These are phyloP conservation scores for Amanita subjunquillea DNA, from an alignment of 768 basidiomycete genomes.

Conservation along the genomic window DNA sequence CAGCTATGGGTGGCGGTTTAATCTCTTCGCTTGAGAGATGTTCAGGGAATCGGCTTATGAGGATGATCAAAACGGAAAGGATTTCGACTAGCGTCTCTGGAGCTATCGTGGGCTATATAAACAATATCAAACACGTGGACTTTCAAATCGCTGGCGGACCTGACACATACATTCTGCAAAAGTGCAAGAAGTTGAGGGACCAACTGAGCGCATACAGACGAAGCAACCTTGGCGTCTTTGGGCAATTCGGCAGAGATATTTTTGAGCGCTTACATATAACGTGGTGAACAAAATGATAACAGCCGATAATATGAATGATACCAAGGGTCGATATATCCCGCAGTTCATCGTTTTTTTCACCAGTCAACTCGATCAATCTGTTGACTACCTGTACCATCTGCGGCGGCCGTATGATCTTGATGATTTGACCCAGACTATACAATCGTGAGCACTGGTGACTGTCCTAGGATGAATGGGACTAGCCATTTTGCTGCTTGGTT, in stretches of 20 bases:
- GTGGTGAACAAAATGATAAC: not conserved
- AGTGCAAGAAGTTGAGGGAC: slow-evolving; percentile 77
- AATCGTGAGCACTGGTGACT: slow-evolving; percentile 3
- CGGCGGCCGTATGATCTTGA: slow-evolving; percentile 76
- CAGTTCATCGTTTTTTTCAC: slow-evolving; percentile 83
- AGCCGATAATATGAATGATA: slow-evolving; percentile 17
- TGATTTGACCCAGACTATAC: slow-evolving; percentile 74
- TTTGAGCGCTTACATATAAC: slow-evolving; percentile 59
- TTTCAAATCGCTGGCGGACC: not conserved
- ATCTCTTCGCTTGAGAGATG: slow-evolving; percentile 47
- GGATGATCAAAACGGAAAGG: slow-evolving; percentile 77
- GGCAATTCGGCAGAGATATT: slow-evolving; percentile 90
- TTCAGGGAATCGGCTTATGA: slow-evolving; percentile 75
- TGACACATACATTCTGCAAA: slow-evolving; percentile 52
- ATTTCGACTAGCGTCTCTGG: slow-evolving; percentile 80
- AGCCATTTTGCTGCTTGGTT: slow-evolving; percentile 96
- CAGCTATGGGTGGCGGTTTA: slow-evolving; percentile 48
- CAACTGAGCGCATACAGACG: slow-evolving; percentile 73
- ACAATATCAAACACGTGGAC: slow-evolving; percentile 10
- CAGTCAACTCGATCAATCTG: slow-evolving; percentile 77
- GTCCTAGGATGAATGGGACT: slow-evolving; percentile 10
- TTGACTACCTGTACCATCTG: slow-evolving; percentile 86
- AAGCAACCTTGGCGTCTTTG: slow-evolving; percentile 68
- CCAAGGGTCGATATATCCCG: slow-evolving; percentile 92
- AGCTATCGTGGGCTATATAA: slow-evolving; percentile 46